Conservation (phyloP, 306 rosid genomes). For the Quercus variabilis region DNA sequence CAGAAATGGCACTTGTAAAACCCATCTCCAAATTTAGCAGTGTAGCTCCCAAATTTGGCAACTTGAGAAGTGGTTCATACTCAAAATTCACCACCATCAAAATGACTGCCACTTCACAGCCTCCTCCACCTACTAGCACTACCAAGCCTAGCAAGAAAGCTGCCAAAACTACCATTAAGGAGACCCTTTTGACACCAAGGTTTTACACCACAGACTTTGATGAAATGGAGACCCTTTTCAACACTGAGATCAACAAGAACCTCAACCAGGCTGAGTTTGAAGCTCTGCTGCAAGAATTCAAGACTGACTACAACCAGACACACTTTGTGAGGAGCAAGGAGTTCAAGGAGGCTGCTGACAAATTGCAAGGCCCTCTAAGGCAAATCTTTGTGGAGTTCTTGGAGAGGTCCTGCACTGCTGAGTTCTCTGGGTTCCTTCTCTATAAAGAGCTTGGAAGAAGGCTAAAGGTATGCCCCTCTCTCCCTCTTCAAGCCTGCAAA, state of each 20-base stretch:
- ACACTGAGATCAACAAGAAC: slow-evolving; percentile 89
- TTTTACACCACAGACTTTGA: slow-evolving; percentile 97
- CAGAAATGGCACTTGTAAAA: slow-evolving; percentile 84
- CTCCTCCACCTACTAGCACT: slow-evolving; percentile 28
- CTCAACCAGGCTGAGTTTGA: slow-evolving; percentile 77
- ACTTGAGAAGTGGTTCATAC: slow-evolving; percentile 33
- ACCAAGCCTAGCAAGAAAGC: slow-evolving; percentile 54
- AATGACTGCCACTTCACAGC: slow-evolving; percentile 51
- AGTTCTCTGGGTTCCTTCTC: slow-evolving; percentile 96
- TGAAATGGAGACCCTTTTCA: slow-evolving; percentile 98
- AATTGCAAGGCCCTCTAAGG: slow-evolving; percentile 72
- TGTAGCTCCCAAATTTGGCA: slow-evolving; percentile 37
- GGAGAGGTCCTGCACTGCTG: slow-evolving; percentile 98
- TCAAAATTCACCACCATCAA: slow-evolving; percentile 38
- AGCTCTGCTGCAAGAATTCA: slow-evolving; percentile 95
- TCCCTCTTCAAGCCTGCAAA: background rate
- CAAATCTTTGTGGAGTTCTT: slow-evolving; percentile 97
- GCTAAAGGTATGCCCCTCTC: slow-evolving; percentile 56
- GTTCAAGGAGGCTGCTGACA: slow-evolving; percentile 97
- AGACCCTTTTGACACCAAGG: slow-evolving; percentile 90
- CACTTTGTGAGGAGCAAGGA: slow-evolving; percentile 97
- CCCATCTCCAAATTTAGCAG: slow-evolving; percentile 71
- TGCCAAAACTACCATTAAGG: slow-evolving; percentile 54
- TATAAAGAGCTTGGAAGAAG: slow-evolving; percentile 98
- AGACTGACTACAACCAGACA: slow-evolving; percentile 97